Percentiles rank a stretch among this genome's conserved stretches.
Conservation (phyloP, 768 basidiomycete genomes). For the Dictyophora rubrovolvata region DNA sequence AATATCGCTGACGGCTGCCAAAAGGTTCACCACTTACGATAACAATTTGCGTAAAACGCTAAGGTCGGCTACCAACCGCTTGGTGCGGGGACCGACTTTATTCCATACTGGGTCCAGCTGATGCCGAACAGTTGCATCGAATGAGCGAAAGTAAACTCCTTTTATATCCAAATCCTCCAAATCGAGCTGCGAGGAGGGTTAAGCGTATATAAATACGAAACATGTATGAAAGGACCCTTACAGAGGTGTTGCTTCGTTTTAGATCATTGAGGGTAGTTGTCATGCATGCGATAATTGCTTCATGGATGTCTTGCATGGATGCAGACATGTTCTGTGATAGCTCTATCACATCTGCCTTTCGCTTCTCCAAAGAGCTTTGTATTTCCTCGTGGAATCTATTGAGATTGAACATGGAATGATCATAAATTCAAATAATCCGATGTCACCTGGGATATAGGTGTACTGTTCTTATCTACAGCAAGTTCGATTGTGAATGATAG, state of each 20-base stretch:
- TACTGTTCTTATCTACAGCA: slow-evolving; percentile 52
- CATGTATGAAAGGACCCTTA: slow-evolving; percentile 16
- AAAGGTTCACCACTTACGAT: slow-evolving; percentile 36
- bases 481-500: not conserved
- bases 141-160: slow-evolving; percentile 88
- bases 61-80: slow-evolving; percentile 83
- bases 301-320: slow-evolving; percentile 86
- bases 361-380: slow-evolving; percentile 68
- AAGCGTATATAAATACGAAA: not conserved
- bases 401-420: not conserved
- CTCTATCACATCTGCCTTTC: slow-evolving; percentile 87
- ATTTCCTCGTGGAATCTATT: slow-evolving; percentile 83
- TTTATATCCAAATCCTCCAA: slow-evolving; percentile 88
- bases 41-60: slow-evolving; percentile 76
- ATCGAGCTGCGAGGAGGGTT: slow-evolving; percentile 54
- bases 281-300: slow-evolving; percentile 91
- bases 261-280: slow-evolving; percentile 79
- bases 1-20: not conserved
- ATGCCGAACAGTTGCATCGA: slow-evolving; percentile 77
- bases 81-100: slow-evolving; percentile 86
- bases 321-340: slow-evolving; percentile 79
- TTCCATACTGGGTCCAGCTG: slow-evolving; percentile 96
- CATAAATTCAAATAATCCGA: not conserved
- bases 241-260: slow-evolving; percentile 74
- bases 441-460: slow-evolving; percentile 83